Evolutionary conservation across 176 grass and related monocot species (phyloP).

Genomic region (Poa pratensis): DNA sequence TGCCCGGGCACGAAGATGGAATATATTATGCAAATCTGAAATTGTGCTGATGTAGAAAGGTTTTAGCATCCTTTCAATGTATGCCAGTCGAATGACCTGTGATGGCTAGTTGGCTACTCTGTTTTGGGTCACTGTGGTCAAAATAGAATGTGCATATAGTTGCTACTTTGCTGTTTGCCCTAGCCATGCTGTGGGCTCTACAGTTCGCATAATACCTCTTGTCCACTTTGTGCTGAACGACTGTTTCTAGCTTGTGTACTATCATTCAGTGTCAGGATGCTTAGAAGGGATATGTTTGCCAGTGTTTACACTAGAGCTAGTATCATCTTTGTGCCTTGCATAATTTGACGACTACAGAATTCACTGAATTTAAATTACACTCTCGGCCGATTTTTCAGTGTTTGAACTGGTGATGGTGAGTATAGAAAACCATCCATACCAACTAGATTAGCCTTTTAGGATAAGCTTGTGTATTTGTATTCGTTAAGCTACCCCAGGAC

Average conservation of each 20-base stretch:
- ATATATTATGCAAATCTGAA: constrained; percentile 16
- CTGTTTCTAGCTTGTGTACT: constrained; percentile 18
- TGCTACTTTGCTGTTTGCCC: background rate
- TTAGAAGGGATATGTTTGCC: background rate
- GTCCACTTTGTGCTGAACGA: background rate
- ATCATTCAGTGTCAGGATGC: constrained; percentile 15
- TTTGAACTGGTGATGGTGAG: background rate
- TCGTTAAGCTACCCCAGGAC: background rate
- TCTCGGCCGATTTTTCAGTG: background rate
- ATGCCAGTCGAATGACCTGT: background rate
- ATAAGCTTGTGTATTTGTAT: background rate
- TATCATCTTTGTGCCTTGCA: constrained; percentile 16
- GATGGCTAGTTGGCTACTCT: background rate
- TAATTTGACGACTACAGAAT: background rate
- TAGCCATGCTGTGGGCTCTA: background rate
- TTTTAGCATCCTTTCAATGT: constrained; percentile 13
- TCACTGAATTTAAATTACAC: constrained; percentile 25
- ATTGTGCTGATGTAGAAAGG: background rate
- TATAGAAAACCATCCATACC: constrained; percentile 1
- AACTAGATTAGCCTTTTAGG: constrained; percentile 12
- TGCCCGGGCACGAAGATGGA: too few relatives aligned
- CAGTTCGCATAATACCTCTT: constrained; percentile 14
- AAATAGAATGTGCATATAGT: constrained; percentile 13
- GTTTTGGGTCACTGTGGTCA: constrained; percentile 2
- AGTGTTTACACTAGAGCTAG: background rate